Conservation (phyloP, 768 basidiomycete species). For the Lactarius quietus region DNA sequence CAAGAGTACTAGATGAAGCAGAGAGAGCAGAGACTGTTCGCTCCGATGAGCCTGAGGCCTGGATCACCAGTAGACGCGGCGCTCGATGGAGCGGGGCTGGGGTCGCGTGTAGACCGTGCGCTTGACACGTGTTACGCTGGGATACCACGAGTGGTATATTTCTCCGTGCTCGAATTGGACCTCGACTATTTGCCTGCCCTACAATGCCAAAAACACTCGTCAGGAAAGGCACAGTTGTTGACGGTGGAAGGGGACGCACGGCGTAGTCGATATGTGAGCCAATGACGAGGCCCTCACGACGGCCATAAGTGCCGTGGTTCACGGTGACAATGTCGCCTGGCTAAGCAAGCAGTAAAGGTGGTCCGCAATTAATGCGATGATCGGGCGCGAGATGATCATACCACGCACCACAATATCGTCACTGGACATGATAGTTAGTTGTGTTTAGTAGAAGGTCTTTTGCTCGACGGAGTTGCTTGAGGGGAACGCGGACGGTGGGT, state of each 20-base stretch:
- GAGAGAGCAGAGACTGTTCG: background rate
- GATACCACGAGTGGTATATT: constrained; percentile 72
- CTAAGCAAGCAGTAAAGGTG: constrained; percentile 34
- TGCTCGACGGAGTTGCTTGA: background rate
- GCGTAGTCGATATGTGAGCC: constrained; percentile 68
- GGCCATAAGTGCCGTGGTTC: constrained; percentile 56
- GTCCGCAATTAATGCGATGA: background rate
- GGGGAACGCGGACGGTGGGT: background rate
- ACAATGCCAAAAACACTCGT: background rate
- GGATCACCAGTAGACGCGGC: constrained; percentile 66
- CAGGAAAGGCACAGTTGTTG: background rate
- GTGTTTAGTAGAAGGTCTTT: background rate
- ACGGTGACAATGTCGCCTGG: constrained; percentile 82
- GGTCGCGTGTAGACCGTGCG: constrained; percentile 56
- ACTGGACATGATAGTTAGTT: constrained; percentile 3
- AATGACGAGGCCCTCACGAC: constrained; percentile 76
- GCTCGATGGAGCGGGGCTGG: constrained; percentile 62
- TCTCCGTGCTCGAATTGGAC: constrained; percentile 72
- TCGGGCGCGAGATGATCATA: too few relatives aligned
- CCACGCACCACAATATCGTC: constrained; percentile 14
- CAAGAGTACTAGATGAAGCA: constrained; percentile 15
- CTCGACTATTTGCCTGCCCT: constrained; percentile 83
- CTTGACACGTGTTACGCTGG: constrained; percentile 72
- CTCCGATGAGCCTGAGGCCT: background rate
- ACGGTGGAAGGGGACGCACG: constrained; percentile 41